These are phyloP conservation scores for Scutellaria minor DNA, from an alignment of 257 asterid species.

Conservation along the genomic window DNA sequence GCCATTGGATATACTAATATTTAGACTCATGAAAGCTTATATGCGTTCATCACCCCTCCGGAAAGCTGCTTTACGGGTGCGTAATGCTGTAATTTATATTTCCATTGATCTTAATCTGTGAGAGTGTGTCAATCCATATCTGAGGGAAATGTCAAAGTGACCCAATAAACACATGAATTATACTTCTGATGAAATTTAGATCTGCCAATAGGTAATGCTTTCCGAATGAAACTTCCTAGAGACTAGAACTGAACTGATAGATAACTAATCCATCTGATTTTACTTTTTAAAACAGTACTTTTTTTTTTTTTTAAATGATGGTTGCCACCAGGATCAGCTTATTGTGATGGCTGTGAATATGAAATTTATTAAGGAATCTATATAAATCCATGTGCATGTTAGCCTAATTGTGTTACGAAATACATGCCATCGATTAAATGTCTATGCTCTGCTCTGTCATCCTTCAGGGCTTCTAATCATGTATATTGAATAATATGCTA, in stretches of 20 bases:
- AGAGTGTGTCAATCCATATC: background rate
- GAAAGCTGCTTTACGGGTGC: slow-evolving; percentile 85
- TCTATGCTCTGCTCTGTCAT: background rate
- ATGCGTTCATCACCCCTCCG: slow-evolving; percentile 90
- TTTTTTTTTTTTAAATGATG: background rate
- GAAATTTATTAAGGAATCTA: too few species aligned
- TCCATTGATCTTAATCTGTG: background rate
- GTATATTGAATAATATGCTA: background rate
- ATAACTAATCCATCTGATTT: slow-evolving; percentile 14
- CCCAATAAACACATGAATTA: background rate
- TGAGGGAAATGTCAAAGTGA: background rate
- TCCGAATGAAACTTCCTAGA: background rate
- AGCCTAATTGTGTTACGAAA: background rate
- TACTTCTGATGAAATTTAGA: background rate
- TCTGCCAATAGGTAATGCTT: background rate
- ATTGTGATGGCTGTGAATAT: background rate
- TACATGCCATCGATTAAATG: background rate
- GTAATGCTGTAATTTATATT: slow-evolving; percentile 1
- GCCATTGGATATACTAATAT: slow-evolving; percentile 71
- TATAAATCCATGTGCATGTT: too few species aligned
- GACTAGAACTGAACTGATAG: background rate
- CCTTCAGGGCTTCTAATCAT: background rate
- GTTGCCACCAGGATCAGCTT: background rate
- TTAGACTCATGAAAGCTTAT: slow-evolving; percentile 81
- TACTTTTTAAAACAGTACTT: background rate